phyloP scores from a whole-genome alignment of 352 stramenopile species.

The Pythium guiyangense region DNA sequence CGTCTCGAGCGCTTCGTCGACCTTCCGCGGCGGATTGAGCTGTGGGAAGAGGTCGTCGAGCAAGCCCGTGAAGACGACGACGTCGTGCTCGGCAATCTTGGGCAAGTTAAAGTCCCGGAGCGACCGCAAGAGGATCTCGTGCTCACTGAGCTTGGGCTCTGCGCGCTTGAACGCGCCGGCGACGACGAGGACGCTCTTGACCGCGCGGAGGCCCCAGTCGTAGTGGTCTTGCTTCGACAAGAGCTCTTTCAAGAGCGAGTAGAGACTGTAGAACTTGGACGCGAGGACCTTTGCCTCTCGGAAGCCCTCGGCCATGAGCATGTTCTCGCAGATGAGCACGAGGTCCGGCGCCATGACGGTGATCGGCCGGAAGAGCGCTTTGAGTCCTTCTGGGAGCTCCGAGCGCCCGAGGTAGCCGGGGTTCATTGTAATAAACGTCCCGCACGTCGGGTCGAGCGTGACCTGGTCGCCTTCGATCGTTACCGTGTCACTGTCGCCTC shows the following conservation, averaged over 20 bases:
- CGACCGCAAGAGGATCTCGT: constrained; percentile 91
- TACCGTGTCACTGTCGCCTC: constrained; percentile 74
- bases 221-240: constrained; percentile 95
- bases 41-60: constrained; percentile 93
- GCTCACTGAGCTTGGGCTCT: constrained; percentile 89
- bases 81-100: constrained; percentile 94
- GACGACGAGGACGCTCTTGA: constrained; percentile 94
- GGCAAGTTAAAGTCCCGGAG: constrained; percentile 96
- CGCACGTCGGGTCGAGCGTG: constrained; percentile 83
- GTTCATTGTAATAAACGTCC: constrained; percentile 97
- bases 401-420: constrained; percentile 92
- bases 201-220: constrained; percentile 93
- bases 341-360: constrained; percentile 95
- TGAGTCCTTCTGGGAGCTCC: constrained; percentile 93
- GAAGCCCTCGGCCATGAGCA: constrained; percentile 96
- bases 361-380: constrained; percentile 94
- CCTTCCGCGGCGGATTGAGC: constrained; percentile 82
- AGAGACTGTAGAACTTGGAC: constrained; percentile 94
- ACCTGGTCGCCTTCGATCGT: constrained; percentile 91
- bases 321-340: constrained; percentile 96
- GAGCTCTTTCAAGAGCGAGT: constrained; percentile 90
- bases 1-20: constrained; percentile 89
- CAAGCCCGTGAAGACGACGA: constrained; percentile 92
- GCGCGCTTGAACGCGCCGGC: constrained; percentile 91
- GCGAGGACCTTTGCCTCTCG: constrained; percentile 90